Conservation (phyloP, 805 yeast species). For the Nakazawaea pomicola region DNA sequence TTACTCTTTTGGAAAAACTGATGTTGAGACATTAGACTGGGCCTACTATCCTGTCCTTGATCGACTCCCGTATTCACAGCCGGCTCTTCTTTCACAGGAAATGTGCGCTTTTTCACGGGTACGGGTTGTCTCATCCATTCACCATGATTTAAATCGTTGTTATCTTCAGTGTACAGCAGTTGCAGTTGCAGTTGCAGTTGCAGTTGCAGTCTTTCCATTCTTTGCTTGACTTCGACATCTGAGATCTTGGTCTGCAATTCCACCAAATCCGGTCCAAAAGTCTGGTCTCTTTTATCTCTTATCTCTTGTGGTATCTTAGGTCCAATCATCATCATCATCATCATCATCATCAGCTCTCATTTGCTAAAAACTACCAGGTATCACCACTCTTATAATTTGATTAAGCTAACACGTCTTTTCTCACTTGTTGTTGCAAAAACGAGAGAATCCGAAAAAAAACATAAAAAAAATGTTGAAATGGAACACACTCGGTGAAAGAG, state of each 20-base stretch:
- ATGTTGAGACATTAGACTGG: conserved; percentile 4
- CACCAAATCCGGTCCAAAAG: conserved; percentile 2
- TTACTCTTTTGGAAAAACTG: neutral
- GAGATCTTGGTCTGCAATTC: neutral
- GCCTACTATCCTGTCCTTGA: neutral
- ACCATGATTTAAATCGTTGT: neutral
- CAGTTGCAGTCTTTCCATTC: neutral
- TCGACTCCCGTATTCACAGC: too few relatives aligned
- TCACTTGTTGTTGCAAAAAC: neutral
- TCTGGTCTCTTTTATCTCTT: conserved; percentile 16
- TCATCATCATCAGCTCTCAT: too few relatives aligned
- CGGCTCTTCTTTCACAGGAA: neutral
- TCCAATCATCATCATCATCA: conserved; percentile 14
- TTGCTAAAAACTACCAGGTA: too few relatives aligned
- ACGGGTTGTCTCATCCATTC: conserved; percentile 2
- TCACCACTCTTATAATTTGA: too few relatives aligned
- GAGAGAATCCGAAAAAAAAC: neutral
- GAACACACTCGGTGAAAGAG: neutral
- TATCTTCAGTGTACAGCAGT: too few relatives aligned
- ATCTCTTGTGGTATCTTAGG: conserved; percentile 21
- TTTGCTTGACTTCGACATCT: neutral
- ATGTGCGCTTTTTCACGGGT: neutral
- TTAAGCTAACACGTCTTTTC: neutral
- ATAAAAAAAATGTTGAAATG: neutral
- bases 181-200: neutral